Evolutionary conservation across 257 asterid genomes (phyloP).

Genomic region (Primulina tabacum): DNA sequence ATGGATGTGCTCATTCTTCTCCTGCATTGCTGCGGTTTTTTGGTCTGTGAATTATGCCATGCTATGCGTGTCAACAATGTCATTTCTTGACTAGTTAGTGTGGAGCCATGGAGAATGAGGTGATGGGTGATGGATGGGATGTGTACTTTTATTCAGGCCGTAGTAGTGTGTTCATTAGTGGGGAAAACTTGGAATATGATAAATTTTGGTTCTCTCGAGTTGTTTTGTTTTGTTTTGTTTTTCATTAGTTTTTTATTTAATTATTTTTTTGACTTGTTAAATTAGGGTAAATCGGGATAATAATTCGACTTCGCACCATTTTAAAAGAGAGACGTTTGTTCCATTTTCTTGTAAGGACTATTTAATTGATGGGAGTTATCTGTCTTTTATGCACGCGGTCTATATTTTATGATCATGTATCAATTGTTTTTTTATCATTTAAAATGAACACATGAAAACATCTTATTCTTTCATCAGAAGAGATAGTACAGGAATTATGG

Average conservation of each 20-base stretch:
- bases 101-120: conserved; percentile 35
- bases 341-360: not conserved
- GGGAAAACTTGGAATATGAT: conserved; percentile 24
- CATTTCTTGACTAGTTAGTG: conserved; percentile 10
- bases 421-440: not conserved
- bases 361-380: not conserved
- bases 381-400: not conserved
- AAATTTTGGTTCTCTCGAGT: conserved; percentile 37
- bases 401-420: no score
- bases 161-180: conserved; percentile 40
- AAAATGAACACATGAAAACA: no score
- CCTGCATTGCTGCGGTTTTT: conserved; percentile 15
- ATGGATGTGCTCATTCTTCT: conserved; percentile 29
- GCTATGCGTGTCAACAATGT: conserved; percentile 4
- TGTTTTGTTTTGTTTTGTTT: conserved; percentile 45
- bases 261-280: conserved; percentile 40
- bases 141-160: conserved; percentile 47
- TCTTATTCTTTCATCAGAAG: no score
- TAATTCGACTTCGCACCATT: conserved; percentile 34
- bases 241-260: conserved; percentile 43
- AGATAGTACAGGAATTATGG: no score
- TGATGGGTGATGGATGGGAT: conserved; percentile 23
- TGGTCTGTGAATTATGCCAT: conserved; percentile 1
- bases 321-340: conserved; percentile 20
- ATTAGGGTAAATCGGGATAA: conserved; percentile 45